These are phyloP conservation scores for Astraeus odoratus DNA, from an alignment of 768 basidiomycete species.

Conservation along the genomic window DNA sequence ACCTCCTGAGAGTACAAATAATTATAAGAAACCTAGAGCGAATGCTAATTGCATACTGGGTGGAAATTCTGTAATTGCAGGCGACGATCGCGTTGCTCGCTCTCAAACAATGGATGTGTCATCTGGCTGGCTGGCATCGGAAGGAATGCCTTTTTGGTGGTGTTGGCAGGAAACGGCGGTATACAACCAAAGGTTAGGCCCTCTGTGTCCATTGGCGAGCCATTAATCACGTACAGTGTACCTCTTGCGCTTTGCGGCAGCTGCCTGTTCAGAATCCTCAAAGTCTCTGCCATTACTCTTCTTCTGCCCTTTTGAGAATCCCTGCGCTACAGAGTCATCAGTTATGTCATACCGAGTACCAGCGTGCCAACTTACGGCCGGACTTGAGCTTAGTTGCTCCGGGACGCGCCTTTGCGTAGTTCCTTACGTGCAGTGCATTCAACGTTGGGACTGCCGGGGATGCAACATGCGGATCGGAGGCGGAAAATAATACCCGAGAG, in stretches of 20 bases:
- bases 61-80: slow-evolving; percentile 37
- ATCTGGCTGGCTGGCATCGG: slow-evolving; percentile 34
- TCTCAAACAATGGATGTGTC: slow-evolving; percentile 35
- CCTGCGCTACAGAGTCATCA: not conserved
- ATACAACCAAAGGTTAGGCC: not conserved
- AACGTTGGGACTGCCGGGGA: not conserved
- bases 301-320: not conserved
- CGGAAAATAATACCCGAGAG: not conserved
- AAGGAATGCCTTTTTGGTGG: slow-evolving; percentile 33
- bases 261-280: slow-evolving; percentile 15
- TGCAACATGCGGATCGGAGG: not conserved
- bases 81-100: slow-evolving; percentile 24
- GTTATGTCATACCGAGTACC: not conserved
- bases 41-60: slow-evolving; percentile 29
- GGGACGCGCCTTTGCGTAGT: not conserved
- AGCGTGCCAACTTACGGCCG: slow-evolving; percentile 12
- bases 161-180: not conserved
- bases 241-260: slow-evolving; percentile 17
- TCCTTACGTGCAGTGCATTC: not conserved
- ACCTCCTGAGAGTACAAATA: slow-evolving; percentile 22
- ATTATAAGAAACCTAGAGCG: not conserved
- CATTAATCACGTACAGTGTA: slow-evolving; percentile 17
- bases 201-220: not conserved
- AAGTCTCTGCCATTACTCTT: not conserved
- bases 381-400: slow-evolving; percentile 11